phyloP scores from a whole-genome alignment of 176 grass and related monocot genomes.

The Melocanna baccifera region DNA sequence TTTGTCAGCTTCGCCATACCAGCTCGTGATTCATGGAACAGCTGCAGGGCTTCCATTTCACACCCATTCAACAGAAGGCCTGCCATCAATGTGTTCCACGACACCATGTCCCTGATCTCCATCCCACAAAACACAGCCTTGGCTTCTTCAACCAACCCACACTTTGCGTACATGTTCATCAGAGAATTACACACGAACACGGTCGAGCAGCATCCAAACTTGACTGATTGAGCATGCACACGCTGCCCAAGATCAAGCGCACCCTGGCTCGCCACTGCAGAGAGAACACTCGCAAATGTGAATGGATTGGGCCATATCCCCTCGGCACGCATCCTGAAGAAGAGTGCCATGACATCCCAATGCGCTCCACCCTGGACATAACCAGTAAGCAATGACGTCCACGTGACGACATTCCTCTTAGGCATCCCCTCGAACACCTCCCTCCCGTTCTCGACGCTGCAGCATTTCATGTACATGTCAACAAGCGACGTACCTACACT shows the following conservation, averaged over 20 bases:
- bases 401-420: slow-evolving; percentile 40
- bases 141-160: slow-evolving; percentile 41
- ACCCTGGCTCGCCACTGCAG: slow-evolving; percentile 28
- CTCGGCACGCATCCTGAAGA: slow-evolving; percentile 50
- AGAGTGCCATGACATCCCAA: slow-evolving; percentile 22
- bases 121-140: slow-evolving; percentile 55
- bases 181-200: slow-evolving; percentile 53
- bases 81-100: slow-evolving; percentile 59
- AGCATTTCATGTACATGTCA: slow-evolving; percentile 52
- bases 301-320: slow-evolving; percentile 31
- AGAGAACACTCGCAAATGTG: slow-evolving; percentile 46
- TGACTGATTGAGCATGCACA: slow-evolving; percentile 44
- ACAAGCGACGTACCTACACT: slow-evolving; percentile 45
- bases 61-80: slow-evolving; percentile 53
- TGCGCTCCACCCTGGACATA: slow-evolving; percentile 4
- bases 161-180: slow-evolving; percentile 72
- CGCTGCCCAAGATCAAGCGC: slow-evolving; percentile 18
- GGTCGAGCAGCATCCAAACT: slow-evolving; percentile 38
- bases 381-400: slow-evolving; percentile 48
- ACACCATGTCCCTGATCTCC: slow-evolving; percentile 46
- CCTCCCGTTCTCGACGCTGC: neutral
- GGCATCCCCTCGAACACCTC: slow-evolving; percentile 45
- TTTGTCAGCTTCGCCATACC: slow-evolving; percentile 34
- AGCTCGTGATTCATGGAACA: slow-evolving; percentile 48
- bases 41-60: slow-evolving; percentile 46